Evolutionary conservation across 2,329 filamentous ascomycete genomes (phyloP), one percentile per base, ranked within the genome.

Genomic region (Teratosphaeria viscida): DNA sequence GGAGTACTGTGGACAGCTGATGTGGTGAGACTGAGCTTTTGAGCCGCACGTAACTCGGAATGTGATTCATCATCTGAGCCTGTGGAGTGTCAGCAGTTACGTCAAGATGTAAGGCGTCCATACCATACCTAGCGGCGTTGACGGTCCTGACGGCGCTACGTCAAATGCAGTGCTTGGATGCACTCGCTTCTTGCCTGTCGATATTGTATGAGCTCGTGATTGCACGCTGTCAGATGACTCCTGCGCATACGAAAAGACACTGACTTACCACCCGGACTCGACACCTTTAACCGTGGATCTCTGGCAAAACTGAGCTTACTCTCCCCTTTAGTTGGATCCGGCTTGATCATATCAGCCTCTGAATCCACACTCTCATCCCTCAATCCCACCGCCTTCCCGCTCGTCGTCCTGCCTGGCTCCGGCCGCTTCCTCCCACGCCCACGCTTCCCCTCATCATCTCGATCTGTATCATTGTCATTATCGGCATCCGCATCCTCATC

Each of bases 131-230:
- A 91, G 81, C 0, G 84, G 84, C 0, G 83, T 85, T 3, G 79
- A 79, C 52, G 78, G 65, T 34, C 77, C 76, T 76, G 87, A 74
- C 76, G 81, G 81, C 14, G 82, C 80, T 60, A 85, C 78, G 68
- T 96, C 92, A 71, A 92, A 96, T 71, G 86, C 94, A 11, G 89
- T 95, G 57, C 85, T 84, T 1, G 92, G 92, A 71, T 95, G 92
- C 67, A 76, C 57, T 74, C 70, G 63, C 66, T 81, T 84, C 58
- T 74, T 81, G 61, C 70, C 65, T 54, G 54, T 55, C 35, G 23
- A 23, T 23, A 65, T 65, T 7, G 7, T 32, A 32, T 32, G 7
- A 32, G 29, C 43, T 14, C n/a, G 43, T 49, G 8, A 49, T 3
- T 19, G 19, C 5, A 19, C 6, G 6, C 23, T 49, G n/a, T 19